phyloP scores from a whole-genome alignment of 257 asterid genomes.

The Perilla frutescens region DNA sequence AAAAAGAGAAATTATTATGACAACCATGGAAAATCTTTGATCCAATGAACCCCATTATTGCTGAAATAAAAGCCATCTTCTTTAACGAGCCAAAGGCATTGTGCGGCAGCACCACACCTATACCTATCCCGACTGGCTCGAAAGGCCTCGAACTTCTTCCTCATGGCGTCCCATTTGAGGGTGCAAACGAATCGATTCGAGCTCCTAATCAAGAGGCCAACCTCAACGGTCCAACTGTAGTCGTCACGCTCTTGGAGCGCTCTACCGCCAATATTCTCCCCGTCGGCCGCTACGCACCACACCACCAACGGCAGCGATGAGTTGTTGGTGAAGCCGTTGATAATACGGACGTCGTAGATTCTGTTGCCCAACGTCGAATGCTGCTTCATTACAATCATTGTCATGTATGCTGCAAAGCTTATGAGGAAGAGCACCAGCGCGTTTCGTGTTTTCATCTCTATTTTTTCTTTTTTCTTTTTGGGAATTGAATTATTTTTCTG shows the following conservation, averaged over 20 bases:
- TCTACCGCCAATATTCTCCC: constrained; percentile 49
- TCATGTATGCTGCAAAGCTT: constrained; percentile 31
- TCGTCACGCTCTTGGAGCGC: constrained; percentile 64
- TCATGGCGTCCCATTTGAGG: constrained; percentile 45
- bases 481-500: not conserved
- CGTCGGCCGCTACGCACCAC: constrained; percentile 45
- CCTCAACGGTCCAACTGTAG: constrained; percentile 48
- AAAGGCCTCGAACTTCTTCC: constrained; percentile 50
- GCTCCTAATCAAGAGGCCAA: constrained; percentile 10
- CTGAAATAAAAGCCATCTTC: constrained; percentile 62
- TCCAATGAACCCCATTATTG: constrained; percentile 46
- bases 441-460: constrained; percentile 25
- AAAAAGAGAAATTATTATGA: not conserved
- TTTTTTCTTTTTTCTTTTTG: no score
- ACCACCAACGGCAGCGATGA: constrained; percentile 58
- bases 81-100: constrained; percentile 57
- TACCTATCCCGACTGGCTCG: constrained; percentile 36
- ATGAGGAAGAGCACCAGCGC: constrained; percentile 30
- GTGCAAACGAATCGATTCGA: constrained; percentile 46
- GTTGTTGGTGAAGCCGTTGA: constrained; percentile 65
- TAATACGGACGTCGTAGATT: constrained; percentile 45
- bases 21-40: constrained; percentile 44
- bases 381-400: constrained; percentile 28
- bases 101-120: constrained; percentile 40
- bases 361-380: not conserved